These are phyloP conservation scores for Plectosphaerella sp. DNA, from an alignment of 2,329 filamentous ascomycete genomes.

Conservation along the genomic window DNA sequence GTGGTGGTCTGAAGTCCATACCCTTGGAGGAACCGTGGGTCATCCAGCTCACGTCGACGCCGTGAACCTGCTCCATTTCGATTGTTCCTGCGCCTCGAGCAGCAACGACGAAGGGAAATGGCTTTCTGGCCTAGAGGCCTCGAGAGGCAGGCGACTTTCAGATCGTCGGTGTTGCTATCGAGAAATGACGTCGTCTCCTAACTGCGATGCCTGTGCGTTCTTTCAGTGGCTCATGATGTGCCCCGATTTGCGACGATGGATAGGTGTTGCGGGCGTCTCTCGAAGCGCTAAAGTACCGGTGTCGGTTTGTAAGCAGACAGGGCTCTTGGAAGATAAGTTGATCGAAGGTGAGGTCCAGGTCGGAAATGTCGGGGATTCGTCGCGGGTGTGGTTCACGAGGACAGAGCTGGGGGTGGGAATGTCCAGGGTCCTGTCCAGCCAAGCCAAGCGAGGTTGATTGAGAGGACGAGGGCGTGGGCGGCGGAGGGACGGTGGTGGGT, in stretches of 20 bases:
- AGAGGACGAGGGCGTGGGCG: no score
- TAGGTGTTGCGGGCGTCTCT: no score
- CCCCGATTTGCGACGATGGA: not conserved
- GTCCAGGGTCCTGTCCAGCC: no score
- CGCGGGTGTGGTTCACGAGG: no score
- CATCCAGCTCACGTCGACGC: slow-evolving; percentile 88
- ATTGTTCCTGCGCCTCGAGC: slow-evolving; percentile 18
- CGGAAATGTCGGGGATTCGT: no score
- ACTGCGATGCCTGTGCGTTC: not conserved
- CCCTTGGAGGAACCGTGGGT: slow-evolving; percentile 77
- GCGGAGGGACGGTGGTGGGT: no score
- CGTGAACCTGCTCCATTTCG: slow-evolving; percentile 74
- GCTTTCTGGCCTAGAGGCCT: not conserved
- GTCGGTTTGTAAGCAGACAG: no score
- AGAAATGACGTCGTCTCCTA: not conserved
- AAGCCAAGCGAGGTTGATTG: no score
- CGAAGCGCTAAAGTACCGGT: no score
- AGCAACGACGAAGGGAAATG: not conserved
- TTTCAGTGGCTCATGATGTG: not conserved
- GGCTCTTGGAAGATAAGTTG: no score
- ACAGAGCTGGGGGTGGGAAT: no score
- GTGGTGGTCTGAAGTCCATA: slow-evolving; percentile 25
- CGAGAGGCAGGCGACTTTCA: not conserved
- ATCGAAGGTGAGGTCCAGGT: no score
- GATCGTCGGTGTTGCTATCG: not conserved